A percentile compares a stretch with the other conserved stretches of the same genome.
phyloP scores from a whole-genome alignment of 2,329 filamentous ascomycete genomes.

The Myriangium duriaei region DNA sequence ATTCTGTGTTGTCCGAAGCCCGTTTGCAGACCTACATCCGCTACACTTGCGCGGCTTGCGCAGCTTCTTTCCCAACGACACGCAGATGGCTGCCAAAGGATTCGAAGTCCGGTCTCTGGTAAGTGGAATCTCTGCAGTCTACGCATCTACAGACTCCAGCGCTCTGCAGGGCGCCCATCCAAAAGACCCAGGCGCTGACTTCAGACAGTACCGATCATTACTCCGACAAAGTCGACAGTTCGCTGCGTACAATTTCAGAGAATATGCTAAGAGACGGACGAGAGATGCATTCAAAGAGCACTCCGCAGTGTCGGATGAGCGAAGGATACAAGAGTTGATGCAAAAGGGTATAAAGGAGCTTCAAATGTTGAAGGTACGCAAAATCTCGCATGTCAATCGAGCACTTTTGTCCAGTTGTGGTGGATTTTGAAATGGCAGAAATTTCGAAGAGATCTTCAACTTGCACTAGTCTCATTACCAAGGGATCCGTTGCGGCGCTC shows the following conservation, averaged over 20 bases:
- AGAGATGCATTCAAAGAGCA: slow-evolving; percentile 82
- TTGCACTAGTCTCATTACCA: too few relatives aligned
- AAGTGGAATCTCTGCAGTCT: too few relatives aligned
- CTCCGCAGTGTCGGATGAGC: slow-evolving; percentile 56
- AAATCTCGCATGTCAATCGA: too few relatives aligned
- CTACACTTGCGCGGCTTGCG: too few relatives aligned
- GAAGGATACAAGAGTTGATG: slow-evolving; percentile 73
- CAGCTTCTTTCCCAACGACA: too few relatives aligned
- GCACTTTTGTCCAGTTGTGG: too few relatives aligned
- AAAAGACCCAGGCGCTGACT: slow-evolving; percentile 4
- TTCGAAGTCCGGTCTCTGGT: slow-evolving; percentile 15
- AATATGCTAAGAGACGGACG: slow-evolving; percentile 86
- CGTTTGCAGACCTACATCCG: too few relatives aligned
- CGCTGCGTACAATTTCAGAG: slow-evolving; percentile 91
- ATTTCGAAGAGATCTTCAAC: too few relatives aligned
- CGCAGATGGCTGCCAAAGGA: slow-evolving; percentile 7
- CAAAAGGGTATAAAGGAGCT: slow-evolving; percentile 80
- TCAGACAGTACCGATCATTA: slow-evolving; percentile 71
- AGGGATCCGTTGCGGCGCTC: too few relatives aligned
- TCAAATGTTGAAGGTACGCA: slow-evolving; percentile 77
- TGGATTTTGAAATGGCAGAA: too few relatives aligned
- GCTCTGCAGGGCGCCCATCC: too few relatives aligned
- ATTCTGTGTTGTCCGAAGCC: too few relatives aligned
- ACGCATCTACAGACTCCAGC: neutral
- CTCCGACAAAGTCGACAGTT: slow-evolving; percentile 79